These are phyloP conservation scores for Wickerhamiella siamensis DNA, from an alignment of 805 yeast genomes.

Conservation along the genomic window DNA sequence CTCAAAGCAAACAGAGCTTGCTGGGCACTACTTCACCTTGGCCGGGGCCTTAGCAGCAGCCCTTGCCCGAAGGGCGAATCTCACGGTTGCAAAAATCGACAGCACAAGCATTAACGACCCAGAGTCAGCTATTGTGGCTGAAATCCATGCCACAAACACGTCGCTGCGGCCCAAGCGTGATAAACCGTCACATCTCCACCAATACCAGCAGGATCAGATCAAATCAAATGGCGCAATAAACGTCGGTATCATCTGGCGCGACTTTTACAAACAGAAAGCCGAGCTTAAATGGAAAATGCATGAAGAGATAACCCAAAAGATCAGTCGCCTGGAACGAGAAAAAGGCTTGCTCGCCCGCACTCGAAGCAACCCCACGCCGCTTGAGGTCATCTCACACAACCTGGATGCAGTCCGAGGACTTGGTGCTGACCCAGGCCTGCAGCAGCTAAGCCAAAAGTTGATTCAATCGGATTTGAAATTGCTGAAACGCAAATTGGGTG, in stretches of 20 bases:
- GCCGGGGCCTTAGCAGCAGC: conserved; percentile 12
- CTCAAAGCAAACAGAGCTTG: conserved; percentile 6
- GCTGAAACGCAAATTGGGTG: neutral
- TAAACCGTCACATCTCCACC: conserved; percentile 1
- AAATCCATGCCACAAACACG: conserved; percentile 9
- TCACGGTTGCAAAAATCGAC: conserved; percentile 13
- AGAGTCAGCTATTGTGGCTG: conserved; percentile 2
- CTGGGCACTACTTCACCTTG: conserved; percentile 12
- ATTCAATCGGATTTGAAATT: neutral
- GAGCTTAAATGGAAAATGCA: conserved; percentile 18
- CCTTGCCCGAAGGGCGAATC: conserved; percentile 14
- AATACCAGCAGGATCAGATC: conserved; percentile 16
- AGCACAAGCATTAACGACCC: conserved; percentile 5
- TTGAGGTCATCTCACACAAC: conserved; percentile 18
- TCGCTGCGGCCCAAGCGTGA: conserved; percentile 5
- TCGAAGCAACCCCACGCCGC: neutral
- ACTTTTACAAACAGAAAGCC: conserved; percentile 18
- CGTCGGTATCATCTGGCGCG: conserved; percentile 20
- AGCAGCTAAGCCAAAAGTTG: neutral
- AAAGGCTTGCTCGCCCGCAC: conserved; percentile 8
- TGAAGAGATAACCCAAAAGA: conserved; percentile 11
- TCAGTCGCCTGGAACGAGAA: conserved; percentile 19
- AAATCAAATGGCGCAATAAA: conserved; percentile 15
- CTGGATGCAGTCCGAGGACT: conserved; percentile 18
- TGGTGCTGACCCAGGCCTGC: conserved; percentile 11